Conservation (phyloP, 306 rosid genomes). For the Styphnolobium japonicum region DNA sequence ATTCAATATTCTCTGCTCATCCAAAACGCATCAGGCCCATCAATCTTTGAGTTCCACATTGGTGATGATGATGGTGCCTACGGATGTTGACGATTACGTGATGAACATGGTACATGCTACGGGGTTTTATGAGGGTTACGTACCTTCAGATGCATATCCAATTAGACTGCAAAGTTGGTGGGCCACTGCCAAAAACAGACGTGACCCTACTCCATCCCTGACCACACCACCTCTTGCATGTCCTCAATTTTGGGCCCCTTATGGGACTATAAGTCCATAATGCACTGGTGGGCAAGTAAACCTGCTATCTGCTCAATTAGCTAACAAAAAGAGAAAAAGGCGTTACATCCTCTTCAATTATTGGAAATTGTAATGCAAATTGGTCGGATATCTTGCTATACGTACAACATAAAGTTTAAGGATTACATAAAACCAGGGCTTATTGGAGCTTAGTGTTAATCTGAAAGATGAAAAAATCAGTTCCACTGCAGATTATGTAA, state of each 20-base stretch:
- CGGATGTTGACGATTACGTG: neutral
- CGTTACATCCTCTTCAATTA: neutral
- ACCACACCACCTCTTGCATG: slow-evolving; percentile 19
- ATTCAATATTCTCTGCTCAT: neutral
- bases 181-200: slow-evolving; percentile 27
- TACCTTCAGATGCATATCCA: slow-evolving; percentile 27
- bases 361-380: neutral
- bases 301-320: neutral
- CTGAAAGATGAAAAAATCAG: no score
- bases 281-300: slow-evolving; percentile 10
- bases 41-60: slow-evolving; percentile 13
- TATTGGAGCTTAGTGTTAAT: neutral
- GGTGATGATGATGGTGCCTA: slow-evolving; percentile 19
- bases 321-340: neutral
- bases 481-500: neutral
- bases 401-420: neutral
- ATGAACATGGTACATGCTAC: slow-evolving; percentile 21
- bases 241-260: slow-evolving; percentile 13
- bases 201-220: slow-evolving; percentile 18
- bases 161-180: slow-evolving; percentile 20
- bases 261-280: slow-evolving; percentile 21
- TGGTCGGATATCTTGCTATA: neutral
- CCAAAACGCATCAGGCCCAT: slow-evolving; percentile 22
- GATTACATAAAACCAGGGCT: neutral
- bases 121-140: slow-evolving; percentile 26